Conservation (phyloP, 2,329 filamentous ascomycete species). For the Aspergillus viridinutans region DNA sequence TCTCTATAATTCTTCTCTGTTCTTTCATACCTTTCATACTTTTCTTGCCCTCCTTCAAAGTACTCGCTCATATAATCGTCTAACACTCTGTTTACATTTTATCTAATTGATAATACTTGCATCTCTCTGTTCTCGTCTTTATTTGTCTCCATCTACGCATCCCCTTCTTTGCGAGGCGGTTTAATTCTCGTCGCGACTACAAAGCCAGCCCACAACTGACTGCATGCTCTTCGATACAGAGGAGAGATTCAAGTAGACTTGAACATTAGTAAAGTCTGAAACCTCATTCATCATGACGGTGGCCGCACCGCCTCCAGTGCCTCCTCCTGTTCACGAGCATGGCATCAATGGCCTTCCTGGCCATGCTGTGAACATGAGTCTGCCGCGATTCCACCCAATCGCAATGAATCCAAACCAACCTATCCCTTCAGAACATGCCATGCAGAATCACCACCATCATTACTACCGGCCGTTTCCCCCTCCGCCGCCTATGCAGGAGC, state of each 20-base stretch:
- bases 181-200: not conserved
- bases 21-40: not conserved
- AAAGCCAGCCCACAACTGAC: not conserved
- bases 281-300: slow-evolving; percentile 28
- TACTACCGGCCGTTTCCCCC: slow-evolving; percentile 28
- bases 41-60: not conserved
- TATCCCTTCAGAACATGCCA: slow-evolving; percentile 30
- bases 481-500: slow-evolving; percentile 26
- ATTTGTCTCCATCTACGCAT: not conserved
- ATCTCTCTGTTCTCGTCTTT: not conserved
- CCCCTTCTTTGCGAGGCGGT: not conserved
- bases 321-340: slow-evolving; percentile 29
- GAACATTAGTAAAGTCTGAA: not conserved
- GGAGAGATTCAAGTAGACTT: not conserved
- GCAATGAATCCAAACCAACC: slow-evolving; percentile 37
- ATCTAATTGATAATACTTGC: slow-evolving; percentile 4
- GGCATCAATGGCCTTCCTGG: slow-evolving; percentile 24
- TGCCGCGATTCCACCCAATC: slow-evolving; percentile 39
- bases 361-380: slow-evolving; percentile 26
- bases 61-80: not conserved
- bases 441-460: slow-evolving; percentile 30
- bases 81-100: slow-evolving; percentile 2
- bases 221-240: not conserved
- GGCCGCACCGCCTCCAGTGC: slow-evolving; percentile 31
- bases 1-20: not conserved